Evolutionary conservation across 345 rosid genomes (phyloP).

Genomic region (Eucalyptus pauciflora): DNA sequence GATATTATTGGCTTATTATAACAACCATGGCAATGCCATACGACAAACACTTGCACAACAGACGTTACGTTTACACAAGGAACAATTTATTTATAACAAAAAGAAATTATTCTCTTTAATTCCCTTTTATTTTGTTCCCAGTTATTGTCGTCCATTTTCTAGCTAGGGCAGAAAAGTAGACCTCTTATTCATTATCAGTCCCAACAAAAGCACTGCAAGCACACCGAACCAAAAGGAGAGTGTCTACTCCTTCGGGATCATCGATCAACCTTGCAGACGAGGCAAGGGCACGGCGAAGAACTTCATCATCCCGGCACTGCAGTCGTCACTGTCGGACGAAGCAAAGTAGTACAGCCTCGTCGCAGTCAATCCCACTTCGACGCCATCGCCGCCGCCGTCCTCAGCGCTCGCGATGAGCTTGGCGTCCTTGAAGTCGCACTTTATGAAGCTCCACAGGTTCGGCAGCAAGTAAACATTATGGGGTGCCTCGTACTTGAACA

Average conservation of each 20-base stretch:
- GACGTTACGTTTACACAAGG: not conserved
- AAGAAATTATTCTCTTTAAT: not conserved
- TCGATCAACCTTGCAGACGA: not conserved
- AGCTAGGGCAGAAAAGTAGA: not conserved
- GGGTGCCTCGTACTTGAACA: constrained; percentile 4
- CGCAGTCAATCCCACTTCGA: not conserved
- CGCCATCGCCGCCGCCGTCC: not conserved
- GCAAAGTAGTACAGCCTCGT: constrained; percentile 2
- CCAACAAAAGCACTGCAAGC: not conserved
- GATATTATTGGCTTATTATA: not conserved
- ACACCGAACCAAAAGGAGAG: not conserved
- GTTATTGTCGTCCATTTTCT: not conserved
- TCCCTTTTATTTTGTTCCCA: not conserved
- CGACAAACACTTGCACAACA: not conserved
- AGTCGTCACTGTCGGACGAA: not conserved
- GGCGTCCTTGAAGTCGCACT: constrained; percentile 3
- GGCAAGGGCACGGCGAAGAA: not conserved
- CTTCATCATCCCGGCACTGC: constrained; percentile 1
- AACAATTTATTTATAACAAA: not conserved
- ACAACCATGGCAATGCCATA: not conserved
- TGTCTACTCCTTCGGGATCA: not conserved
- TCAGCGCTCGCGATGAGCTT: not conserved
- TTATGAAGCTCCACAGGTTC: not conserved
- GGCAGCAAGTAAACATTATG: constrained; percentile 6
- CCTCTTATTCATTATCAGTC: not conserved